Percentiles rank a stretch among this genome's conserved stretches.
Conservation (phyloP, 306 rosid genomes). For the Malus sylvestris region DNA sequence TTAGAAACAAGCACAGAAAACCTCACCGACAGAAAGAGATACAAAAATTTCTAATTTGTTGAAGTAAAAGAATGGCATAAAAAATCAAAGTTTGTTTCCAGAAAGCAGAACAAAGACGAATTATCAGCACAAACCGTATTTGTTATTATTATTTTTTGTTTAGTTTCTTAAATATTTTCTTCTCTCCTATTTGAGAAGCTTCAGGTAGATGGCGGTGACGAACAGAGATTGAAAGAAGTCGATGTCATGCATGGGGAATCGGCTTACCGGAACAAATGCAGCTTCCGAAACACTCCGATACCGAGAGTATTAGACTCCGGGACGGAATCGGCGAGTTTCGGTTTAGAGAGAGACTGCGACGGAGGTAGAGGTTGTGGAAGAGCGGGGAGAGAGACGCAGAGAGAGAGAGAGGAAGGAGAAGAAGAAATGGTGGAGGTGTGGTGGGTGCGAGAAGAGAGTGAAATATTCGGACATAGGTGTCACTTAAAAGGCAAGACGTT, state of each 20-base stretch:
- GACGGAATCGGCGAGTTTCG: neutral
- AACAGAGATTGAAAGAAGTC: neutral
- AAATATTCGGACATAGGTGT: conserved; percentile 51
- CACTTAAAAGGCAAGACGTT: conserved; percentile 45
- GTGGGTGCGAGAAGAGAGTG: conserved; percentile 42
- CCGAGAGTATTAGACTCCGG: conserved; percentile 5
- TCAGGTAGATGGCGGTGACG: neutral
- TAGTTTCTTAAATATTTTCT: neutral
- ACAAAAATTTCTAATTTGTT: conserved; percentile 12
- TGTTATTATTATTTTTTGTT: neutral
- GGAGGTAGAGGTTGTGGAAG: neutral
- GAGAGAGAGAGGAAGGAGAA: neutral
- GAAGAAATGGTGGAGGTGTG: conserved; percentile 21
- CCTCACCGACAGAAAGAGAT: conserved; percentile 43
- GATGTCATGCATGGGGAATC: conserved; percentile 19
- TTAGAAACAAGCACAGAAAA: conserved; percentile 7
- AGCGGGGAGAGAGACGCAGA: neutral
- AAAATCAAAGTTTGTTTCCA: neutral
- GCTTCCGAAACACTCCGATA: conserved; percentile 3
- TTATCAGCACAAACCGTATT: neutral
- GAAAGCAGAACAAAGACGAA: neutral
- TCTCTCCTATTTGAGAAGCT: neutral
- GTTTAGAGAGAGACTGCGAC: conserved; percentile 1
- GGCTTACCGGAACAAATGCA: conserved; percentile 46
- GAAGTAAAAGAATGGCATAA: neutral